Base-by-base conservation (phyloP, 2,329 filamentous ascomycete species). In the Aspergillus novofumigatus region DNA sequence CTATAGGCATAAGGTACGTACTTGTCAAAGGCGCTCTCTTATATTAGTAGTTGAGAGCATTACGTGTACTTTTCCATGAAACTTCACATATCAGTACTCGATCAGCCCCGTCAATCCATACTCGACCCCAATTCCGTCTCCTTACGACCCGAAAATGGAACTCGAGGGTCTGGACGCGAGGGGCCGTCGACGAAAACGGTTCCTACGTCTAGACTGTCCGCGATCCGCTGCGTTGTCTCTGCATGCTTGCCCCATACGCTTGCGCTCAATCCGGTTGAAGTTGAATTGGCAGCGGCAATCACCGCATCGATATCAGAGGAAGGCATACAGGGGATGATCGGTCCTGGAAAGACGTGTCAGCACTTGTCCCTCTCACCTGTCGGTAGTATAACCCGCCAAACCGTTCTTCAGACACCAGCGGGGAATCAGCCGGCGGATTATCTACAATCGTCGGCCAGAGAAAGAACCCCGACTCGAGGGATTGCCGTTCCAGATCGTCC, bases 301-400 rank as follows among this genome's bases (percentile, higher is more conserved):
- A 85, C 81, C 25, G 86, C 83, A 10, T 79, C 79, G 56, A 88
- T 84, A 44, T 81, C 76, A 0, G 73, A 72, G 83, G 84, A 89
- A 9, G 77, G 78, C 51, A 87, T 67, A 10, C 87, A 72, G 0
- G 86, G 85, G 0, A 87, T 77, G 41, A 89, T 83, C 0, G 86
- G 86, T 11, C 29, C 29, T 32, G 29, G 29, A 11, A 32, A 4
- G 29, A 2, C 29, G 1, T 32, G 29, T 32, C 29, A 32, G 4
- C 0, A 2, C 11, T 4, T 4, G 4, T 11, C 29, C 29, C 4
- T 4, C 29, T 1, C 4, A 5, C 1, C 11, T 32, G 1, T 14
- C 29, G 5, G 29, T 14, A 10, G 3, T 25, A 10, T 4, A 11
- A 32, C 29, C 10, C 29, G 0, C 80, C 83, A 61, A 86, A 86